Conservation (phyloP, 2,329 filamentous ascomycete genomes). For the Achaetomium macrosporum region DNA sequence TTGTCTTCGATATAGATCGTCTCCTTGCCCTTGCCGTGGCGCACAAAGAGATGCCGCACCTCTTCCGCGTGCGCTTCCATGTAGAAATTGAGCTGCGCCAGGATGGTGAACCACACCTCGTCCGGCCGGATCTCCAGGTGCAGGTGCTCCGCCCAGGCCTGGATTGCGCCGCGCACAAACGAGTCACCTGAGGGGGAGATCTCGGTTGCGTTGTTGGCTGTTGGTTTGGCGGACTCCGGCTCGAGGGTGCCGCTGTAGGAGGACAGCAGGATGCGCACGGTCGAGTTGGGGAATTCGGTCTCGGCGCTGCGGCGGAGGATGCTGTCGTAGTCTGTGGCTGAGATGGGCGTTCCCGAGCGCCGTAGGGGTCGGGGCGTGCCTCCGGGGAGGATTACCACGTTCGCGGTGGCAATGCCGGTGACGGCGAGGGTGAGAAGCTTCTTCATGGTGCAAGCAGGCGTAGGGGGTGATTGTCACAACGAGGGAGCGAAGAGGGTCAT, state of each 20-base stretch:
- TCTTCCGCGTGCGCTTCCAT: constrained; percentile 43
- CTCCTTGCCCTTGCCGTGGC: constrained; percentile 37
- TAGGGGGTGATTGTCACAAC: background rate
- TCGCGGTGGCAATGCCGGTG: constrained; percentile 1
- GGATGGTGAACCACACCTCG: constrained; percentile 49
- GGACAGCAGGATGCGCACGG: constrained; percentile 24
- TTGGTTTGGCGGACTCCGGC: constrained; percentile 9
- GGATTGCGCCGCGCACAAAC: constrained; percentile 40
- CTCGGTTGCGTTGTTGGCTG: background rate
- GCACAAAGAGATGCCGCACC: constrained; percentile 40
- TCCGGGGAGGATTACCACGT: constrained; percentile 24
- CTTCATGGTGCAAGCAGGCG: background rate
- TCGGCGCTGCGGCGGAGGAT: constrained; percentile 20
- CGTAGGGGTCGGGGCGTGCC: constrained; percentile 18
- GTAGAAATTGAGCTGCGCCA: constrained; percentile 45
- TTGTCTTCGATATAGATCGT: constrained; percentile 31
- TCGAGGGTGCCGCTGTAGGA: constrained; percentile 18
- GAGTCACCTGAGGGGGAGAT: constrained; percentile 30
- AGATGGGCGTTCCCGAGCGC: constrained; percentile 1
- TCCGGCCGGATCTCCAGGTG: constrained; percentile 46
- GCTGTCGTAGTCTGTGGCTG: constrained; percentile 11
- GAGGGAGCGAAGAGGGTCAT: no score
- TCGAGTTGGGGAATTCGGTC: constrained; percentile 21
- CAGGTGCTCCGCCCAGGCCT: constrained; percentile 46
- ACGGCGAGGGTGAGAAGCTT: background rate